phyloP scores from a whole-genome alignment of 352 stramenopile genomes.

The Phytophthora podocarpi region DNA sequence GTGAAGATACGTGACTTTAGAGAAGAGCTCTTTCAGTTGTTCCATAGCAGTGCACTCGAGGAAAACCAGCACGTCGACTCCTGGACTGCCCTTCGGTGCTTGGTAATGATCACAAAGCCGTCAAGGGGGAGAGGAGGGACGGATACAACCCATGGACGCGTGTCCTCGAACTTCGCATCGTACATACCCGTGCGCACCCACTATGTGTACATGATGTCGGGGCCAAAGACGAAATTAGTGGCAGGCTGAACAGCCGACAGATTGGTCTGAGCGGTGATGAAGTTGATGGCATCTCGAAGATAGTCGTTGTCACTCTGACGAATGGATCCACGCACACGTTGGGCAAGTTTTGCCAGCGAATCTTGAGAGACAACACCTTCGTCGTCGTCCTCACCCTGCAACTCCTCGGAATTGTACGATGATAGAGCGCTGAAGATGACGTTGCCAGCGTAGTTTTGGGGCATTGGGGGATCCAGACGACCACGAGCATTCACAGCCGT shows the following conservation, averaged over 20 bases:
- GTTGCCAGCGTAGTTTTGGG: conserved; percentile 54
- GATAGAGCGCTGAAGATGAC: conserved; percentile 61
- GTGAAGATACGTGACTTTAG: conserved; percentile 8
- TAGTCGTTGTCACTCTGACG: conserved; percentile 36
- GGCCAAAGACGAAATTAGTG: conserved; percentile 53
- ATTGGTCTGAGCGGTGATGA: conserved; percentile 38
- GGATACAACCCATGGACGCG: conserved; percentile 36
- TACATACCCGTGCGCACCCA: conserved; percentile 65
- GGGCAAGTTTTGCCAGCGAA: conserved; percentile 27
- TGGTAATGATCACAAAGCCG: conserved; percentile 57
- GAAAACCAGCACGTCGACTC: conserved; percentile 49
- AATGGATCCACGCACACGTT: conserved; percentile 38
- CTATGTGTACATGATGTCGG: conserved; percentile 61
- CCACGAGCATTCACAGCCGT: conserved; percentile 58
- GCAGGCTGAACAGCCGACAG: conserved; percentile 34
- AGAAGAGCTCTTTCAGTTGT: conserved; percentile 21
- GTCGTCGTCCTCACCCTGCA: conserved; percentile 16
- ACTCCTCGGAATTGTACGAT: conserved; percentile 31
- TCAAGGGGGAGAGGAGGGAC: conserved; percentile 41
- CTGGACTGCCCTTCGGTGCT: conserved; percentile 22
- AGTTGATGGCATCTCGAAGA: conserved; percentile 60
- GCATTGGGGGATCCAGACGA: conserved; percentile 48
- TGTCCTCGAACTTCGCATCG: conserved; percentile 51
- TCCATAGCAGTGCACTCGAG: conserved; percentile 44
- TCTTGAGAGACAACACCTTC: neutral